Percentiles rank a stretch among this genome's conserved stretches.
Conservation (phyloP, 2,329 filamentous ascomycete genomes). For the Trichoderma harzianum region DNA sequence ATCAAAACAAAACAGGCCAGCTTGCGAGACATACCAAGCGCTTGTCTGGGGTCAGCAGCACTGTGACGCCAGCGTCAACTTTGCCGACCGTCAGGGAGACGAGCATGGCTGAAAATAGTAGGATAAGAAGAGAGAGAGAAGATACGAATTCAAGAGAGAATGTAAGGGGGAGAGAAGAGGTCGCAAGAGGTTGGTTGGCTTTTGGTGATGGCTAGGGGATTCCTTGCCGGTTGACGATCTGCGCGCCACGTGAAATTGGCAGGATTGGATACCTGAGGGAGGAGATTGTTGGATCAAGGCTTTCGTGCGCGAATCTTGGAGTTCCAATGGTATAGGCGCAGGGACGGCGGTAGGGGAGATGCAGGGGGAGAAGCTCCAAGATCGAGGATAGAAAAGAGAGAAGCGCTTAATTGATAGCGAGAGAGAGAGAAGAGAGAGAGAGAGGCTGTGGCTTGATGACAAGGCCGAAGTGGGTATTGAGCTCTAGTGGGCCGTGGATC, state of each 20-base stretch:
- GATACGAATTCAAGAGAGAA: neutral
- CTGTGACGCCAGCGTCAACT: conserved; percentile 96
- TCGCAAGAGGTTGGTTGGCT: neutral
- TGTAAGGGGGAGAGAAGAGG: neutral
- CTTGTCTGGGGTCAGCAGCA: conserved; percentile 94
- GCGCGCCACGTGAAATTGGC: neutral
- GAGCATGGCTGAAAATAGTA: conserved; percentile 59
- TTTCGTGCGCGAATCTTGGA: neutral
- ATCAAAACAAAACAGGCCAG: neutral
- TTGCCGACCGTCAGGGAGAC: conserved; percentile 98
- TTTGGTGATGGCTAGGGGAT: neutral
- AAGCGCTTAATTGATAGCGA: neutral
- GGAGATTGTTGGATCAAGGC: neutral
- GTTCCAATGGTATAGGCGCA: neutral
- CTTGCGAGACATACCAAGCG: conserved; percentile 66
- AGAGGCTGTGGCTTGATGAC: conserved; percentile 6
- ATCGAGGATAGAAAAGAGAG: neutral
- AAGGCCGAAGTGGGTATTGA: conserved; percentile 9
- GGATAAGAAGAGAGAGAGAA: neutral
- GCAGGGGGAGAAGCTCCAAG: neutral
- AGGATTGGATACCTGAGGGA: no score
- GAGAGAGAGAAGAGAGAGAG: neutral
- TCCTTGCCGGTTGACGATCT: neutral
- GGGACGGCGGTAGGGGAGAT: neutral
- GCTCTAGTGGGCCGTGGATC: conserved; percentile 3